Percentiles rank a stretch among this genome's conserved stretches.
Conservation (phyloP, 148 eudicot species). For the Cornus kousa region DNA sequence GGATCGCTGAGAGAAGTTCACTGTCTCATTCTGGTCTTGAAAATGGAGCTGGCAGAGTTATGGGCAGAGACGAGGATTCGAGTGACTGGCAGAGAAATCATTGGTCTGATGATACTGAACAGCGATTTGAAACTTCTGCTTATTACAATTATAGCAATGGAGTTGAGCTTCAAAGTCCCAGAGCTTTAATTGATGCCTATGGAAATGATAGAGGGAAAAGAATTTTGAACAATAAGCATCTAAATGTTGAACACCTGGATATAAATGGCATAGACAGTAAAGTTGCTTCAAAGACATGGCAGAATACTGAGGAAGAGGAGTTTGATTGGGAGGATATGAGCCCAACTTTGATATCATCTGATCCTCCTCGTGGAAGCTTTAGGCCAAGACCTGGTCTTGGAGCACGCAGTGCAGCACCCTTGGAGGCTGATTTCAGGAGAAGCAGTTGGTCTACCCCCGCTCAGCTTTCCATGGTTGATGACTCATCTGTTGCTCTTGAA, state of each 20-base stretch:
- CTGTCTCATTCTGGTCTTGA: slow-evolving; percentile 37
- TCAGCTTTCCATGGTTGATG: slow-evolving; percentile 28
- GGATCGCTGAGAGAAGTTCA: slow-evolving; percentile 43
- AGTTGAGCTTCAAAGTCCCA: slow-evolving; percentile 57
- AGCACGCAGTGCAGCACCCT: slow-evolving; percentile 28
- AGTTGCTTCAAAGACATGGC: slow-evolving; percentile 52
- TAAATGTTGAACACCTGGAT: slow-evolving; percentile 21
- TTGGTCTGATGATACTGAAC: slow-evolving; percentile 30
- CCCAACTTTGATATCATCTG: slow-evolving; percentile 41
- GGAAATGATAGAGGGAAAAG: slow-evolving; percentile 68
- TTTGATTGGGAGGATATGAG: slow-evolving; percentile 86
- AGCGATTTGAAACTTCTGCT: slow-evolving; percentile 33
- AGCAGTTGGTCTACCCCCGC: slow-evolving; percentile 23
- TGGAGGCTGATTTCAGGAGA: slow-evolving; percentile 43
- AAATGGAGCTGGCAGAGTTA: slow-evolving; percentile 38
- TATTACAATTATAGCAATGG: slow-evolving; percentile 33
- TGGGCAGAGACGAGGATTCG: slow-evolving; percentile 49
- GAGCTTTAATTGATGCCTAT: slow-evolving; percentile 90
- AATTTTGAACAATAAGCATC: slow-evolving; percentile 36
- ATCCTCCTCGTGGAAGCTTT: slow-evolving; percentile 30
- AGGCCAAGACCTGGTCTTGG: slow-evolving; percentile 36
- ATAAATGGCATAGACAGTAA: slow-evolving; percentile 40
- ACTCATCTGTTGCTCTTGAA: slow-evolving; percentile 36
- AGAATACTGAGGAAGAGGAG: slow-evolving; percentile 83
- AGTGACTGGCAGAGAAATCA: slow-evolving; percentile 44